Percentiles rank a stretch among this genome's conserved stretches.
Conservation (phyloP, 306 rosid genomes). For the Prinsepia uniflora region DNA sequence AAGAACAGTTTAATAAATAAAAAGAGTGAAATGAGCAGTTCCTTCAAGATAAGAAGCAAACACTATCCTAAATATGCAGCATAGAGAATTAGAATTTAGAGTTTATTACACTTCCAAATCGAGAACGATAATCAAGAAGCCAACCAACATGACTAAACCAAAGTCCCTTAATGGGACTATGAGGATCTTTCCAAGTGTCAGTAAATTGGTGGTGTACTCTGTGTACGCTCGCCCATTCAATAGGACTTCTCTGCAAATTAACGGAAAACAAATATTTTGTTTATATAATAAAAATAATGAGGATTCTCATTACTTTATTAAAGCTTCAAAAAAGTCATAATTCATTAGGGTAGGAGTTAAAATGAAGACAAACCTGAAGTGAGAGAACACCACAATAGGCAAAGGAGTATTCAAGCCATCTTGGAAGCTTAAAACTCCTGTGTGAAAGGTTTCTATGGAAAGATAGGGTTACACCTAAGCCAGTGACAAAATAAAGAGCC, state of each 20-base stretch:
- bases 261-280: too few relatives aligned
- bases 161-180: neutral
- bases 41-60: too few relatives aligned
- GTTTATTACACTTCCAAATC: neutral
- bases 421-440: slow-evolving; percentile 53
- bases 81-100: neutral
- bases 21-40: too few relatives aligned
- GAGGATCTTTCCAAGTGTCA: neutral
- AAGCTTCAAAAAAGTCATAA: too few relatives aligned
- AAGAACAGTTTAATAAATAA: too few relatives aligned
- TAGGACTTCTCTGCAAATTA: neutral
- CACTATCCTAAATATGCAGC: neutral
- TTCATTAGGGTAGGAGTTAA: too few relatives aligned
- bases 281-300: too few relatives aligned
- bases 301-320: too few relatives aligned
- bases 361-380: slow-evolving; percentile 50
- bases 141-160: slow-evolving; percentile 4
- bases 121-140: neutral
- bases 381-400: slow-evolving; percentile 80
- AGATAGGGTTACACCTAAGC: slow-evolving; percentile 75
- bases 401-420: slow-evolving; percentile 76
- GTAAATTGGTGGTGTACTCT: neutral
- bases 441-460: slow-evolving; percentile 57
- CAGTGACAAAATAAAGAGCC: slow-evolving; percentile 53
- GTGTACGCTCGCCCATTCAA: neutral